phyloP scores from a whole-genome alignment of 768 basidiomycete species.

The Rubroboletus pulcherrimus region DNA sequence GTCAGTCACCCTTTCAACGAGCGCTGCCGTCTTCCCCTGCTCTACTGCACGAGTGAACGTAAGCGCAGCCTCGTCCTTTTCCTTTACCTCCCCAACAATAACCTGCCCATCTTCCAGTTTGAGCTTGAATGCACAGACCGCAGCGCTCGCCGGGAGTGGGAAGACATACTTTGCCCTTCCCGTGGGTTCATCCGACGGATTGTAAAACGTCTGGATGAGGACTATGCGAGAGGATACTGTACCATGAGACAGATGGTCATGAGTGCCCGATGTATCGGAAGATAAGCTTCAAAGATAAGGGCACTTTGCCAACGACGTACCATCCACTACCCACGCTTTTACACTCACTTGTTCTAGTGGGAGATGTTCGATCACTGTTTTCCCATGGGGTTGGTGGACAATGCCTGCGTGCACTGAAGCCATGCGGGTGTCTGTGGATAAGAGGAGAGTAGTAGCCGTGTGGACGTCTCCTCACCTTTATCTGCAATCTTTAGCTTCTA shows the following conservation, averaged over 20 bases:
- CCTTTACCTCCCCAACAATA: conserved; percentile 46
- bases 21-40: conserved; percentile 39
- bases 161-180: conserved; percentile 52
- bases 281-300: conserved; percentile 4
- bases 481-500: conserved; percentile 5
- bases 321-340: conserved; percentile 41
- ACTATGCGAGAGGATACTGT: conserved; percentile 44
- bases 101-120: conserved; percentile 40
- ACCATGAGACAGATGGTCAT: not conserved
- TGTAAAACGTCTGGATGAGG: conserved; percentile 40
- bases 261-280: not conserved
- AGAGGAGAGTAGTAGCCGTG: not conserved
- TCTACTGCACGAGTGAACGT: conserved; percentile 40
- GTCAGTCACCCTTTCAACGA: conserved; percentile 48
- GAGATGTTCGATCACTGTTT: conserved; percentile 29
- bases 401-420: conserved; percentile 26
- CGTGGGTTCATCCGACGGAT: conserved; percentile 36
- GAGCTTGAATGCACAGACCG: conserved; percentile 54
- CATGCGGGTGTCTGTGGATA: conserved; percentile 10
- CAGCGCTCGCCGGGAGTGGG: conserved; percentile 53
- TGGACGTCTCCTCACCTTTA: conserved; percentile 2
- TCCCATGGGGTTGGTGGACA: conserved; percentile 27
- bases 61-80: conserved; percentile 40
- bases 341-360: conserved; percentile 41
- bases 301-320: conserved; percentile 22